Conservation (phyloP, 106 monocot species). For the Dendrobium officinale region DNA sequence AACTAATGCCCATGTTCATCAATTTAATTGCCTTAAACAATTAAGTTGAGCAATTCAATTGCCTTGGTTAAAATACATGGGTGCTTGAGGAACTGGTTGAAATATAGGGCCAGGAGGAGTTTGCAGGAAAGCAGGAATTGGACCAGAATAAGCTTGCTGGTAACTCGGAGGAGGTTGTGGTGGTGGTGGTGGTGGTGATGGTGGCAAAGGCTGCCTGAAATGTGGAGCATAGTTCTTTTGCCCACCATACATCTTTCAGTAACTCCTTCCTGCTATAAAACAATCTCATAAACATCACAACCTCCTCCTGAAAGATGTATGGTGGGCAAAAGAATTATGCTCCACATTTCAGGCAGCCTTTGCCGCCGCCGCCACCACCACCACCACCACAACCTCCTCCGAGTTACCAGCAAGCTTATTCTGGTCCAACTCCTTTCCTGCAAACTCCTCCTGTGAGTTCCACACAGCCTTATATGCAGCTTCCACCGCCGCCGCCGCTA, state of each 20-base stretch:
- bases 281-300: neutral
- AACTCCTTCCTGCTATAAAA: neutral
- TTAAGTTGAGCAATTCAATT: no score
- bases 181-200: neutral
- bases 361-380: conserved; percentile 5
- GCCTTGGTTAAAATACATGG: neutral
- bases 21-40: no score
- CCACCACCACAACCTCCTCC: conserved; percentile 7
- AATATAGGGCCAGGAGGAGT: neutral
- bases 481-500: neutral
- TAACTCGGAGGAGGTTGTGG: conserved; percentile 11
- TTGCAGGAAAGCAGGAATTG: conserved; percentile 9
- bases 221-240: conserved; percentile 2
- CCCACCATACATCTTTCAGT: conserved; percentile 7
- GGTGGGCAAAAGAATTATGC: neutral
- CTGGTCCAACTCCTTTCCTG: conserved; percentile 7
- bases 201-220: neutral
- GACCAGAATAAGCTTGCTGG: conserved; percentile 20
- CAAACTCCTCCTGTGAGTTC: conserved; percentile 12
- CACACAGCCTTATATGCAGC: conserved; percentile 20
- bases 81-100: conserved; percentile 9
- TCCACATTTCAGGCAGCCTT: conserved; percentile 5
- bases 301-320: conserved; percentile 2
- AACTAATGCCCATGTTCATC: no score
- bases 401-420: conserved; percentile 24